These are phyloP conservation scores for Neocatenulostroma microsporum DNA, from an alignment of 2,329 filamentous ascomycete species.

Conservation along the genomic window DNA sequence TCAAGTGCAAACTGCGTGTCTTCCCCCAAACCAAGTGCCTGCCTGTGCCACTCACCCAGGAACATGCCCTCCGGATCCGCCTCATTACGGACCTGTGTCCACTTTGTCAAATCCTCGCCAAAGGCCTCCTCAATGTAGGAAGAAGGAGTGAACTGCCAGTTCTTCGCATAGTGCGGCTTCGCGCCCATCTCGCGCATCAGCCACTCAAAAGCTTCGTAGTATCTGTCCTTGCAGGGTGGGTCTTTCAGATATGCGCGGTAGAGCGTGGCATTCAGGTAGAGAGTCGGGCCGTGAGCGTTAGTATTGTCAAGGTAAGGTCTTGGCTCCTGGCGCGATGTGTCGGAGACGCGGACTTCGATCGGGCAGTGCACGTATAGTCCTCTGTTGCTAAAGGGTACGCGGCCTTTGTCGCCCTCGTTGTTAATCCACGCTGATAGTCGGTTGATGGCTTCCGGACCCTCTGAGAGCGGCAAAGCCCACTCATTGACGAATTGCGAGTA, in stretches of 20 bases:
- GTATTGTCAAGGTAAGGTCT: conserved; percentile 69
- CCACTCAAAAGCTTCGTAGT: conserved; percentile 87
- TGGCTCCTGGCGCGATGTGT: conserved; percentile 50
- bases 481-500: conserved; percentile 99
- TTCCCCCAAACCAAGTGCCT: conserved; percentile 48
- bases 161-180: conserved; percentile 87
- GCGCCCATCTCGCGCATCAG: conserved; percentile 80
- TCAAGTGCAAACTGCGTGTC: conserved; percentile 30
- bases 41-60: conserved; percentile 80
- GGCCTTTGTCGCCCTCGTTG: conserved; percentile 55
- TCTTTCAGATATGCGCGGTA: conserved; percentile 75
- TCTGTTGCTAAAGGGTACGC: conserved; percentile 72
- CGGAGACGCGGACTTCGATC: conserved; percentile 78
- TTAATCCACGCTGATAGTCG: conserved; percentile 83
- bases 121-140: conserved; percentile 61
- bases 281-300: conserved; percentile 57
- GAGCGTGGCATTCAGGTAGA: conserved; percentile 85
- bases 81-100: conserved; percentile 59
- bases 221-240: conserved; percentile 65
- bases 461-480: conserved; percentile 82
- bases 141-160: conserved; percentile 58
- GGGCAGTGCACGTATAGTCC: conserved; percentile 82
- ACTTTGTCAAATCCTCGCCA: conserved; percentile 57
- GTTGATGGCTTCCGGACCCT: conserved; percentile 77
- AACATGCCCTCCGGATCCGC: conserved; percentile 81